Percentiles rank a stretch among this genome's conserved stretches.
phyloP scores from a whole-genome alignment of 495 filamentous ascomycete species.

The Penicillium coprophilum region DNA sequence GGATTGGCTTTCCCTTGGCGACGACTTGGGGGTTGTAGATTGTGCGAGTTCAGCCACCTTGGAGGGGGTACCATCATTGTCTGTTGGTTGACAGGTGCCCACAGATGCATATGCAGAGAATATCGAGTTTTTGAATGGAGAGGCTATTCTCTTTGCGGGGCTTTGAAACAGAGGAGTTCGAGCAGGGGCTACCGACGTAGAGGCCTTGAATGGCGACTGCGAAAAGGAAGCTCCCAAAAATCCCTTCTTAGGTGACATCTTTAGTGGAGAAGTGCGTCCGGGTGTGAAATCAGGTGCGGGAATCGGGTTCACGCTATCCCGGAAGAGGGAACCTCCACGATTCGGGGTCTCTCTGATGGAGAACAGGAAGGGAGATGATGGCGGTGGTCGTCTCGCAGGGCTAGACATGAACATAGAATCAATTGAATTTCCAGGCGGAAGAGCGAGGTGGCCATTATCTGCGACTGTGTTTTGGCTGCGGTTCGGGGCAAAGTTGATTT shows the following conservation, averaged over 20 bases:
- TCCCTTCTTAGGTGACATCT: conserved; percentile 47
- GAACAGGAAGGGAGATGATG: conserved; percentile 51
- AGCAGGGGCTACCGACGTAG: conserved; percentile 34
- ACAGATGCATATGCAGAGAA: conserved; percentile 16
- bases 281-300: conserved; percentile 33
- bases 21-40: conserved; percentile 1
- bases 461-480: conserved; percentile 21
- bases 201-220: conserved; percentile 30
- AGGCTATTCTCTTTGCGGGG: conserved; percentile 43
- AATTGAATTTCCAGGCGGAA: conserved; percentile 31
- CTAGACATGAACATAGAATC: conserved; percentile 47
- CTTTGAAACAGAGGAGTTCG: conserved; percentile 42
- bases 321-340: conserved; percentile 25
- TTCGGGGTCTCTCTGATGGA: conserved; percentile 39
- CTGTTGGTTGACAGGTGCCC: not conserved
- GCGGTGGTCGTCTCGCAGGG: conserved; percentile 49
- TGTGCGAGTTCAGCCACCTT: not conserved
- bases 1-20: not conserved
- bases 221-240: conserved; percentile 38
- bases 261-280: conserved; percentile 37
- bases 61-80: not conserved
- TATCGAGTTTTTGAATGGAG: conserved; percentile 41
- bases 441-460: conserved; percentile 25
- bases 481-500: conserved; percentile 36
- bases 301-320: conserved; percentile 14